A percentile compares a stretch with the other conserved stretches of the same genome.
These are phyloP conservation scores for Trichosporon ovoides DNA, from an alignment of 1,284 basidiomycete species.

Conservation along the genomic window DNA sequence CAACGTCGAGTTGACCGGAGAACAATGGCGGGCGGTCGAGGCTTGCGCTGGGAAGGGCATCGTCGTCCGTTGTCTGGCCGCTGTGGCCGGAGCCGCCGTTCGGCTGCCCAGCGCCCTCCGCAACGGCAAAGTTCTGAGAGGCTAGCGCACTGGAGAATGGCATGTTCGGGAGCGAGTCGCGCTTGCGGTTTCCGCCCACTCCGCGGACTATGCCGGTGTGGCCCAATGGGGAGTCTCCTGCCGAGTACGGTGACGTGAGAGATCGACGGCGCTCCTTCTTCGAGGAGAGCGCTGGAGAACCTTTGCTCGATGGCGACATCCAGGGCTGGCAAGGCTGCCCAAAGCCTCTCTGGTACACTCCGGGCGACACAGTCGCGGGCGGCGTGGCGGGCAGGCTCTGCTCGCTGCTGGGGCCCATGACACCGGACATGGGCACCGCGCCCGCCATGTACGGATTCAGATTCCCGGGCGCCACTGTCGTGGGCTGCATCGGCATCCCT, in stretches of 20 bases:
- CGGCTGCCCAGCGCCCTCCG: background rate
- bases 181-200: background rate
- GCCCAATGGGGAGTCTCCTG: background rate
- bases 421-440: background rate
- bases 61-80: slow-evolving; percentile 1
- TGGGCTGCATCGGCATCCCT: background rate
- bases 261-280: slow-evolving; percentile 11
- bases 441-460: background rate
- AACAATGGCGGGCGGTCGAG: slow-evolving; percentile 16
- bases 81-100: background rate
- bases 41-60: slow-evolving; percentile 12
- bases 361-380: slow-evolving; percentile 22
- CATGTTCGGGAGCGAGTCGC: slow-evolving; percentile 1
- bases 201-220: slow-evolving; percentile 1
- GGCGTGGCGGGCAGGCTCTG: background rate
- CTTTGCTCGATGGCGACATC: background rate
- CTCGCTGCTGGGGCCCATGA: background rate
- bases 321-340: background rate
- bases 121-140: background rate
- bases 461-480: background rate
- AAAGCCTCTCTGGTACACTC: slow-evolving; percentile 17
- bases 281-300: background rate
- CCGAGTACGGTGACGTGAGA: slow-evolving; percentile 6
- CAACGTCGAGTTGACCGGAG: slow-evolving; percentile 6
- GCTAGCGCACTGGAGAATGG: background rate